Evolutionary conservation across 1,139 yeast genomes (phyloP), one percentile per base, ranked within the genome.

Genomic region (Pichia sp.): DNA sequence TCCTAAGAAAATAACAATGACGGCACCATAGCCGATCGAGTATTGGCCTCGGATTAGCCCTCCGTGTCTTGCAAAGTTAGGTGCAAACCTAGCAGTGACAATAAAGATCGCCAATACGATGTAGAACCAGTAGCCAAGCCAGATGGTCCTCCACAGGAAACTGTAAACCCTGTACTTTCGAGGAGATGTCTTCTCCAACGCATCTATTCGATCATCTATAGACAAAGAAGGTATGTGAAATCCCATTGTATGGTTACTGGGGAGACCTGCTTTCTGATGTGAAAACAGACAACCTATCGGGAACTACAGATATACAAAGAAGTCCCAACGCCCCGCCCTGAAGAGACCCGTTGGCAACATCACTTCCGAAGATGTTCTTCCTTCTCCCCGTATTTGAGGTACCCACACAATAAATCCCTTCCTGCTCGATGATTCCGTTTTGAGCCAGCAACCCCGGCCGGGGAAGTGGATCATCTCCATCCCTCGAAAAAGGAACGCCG

Each of bases 11-110:
- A 90, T 89, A 50, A 87, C 73, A 0, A 95, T 95, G n/a, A 89
- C 95, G 0, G 95, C 95, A 30, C 92, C 91, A 65, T 89, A 90
- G 16, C 86, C 85, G 49, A 90, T 86, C 46, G 88, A 73, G 65
- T 87, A 89, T 67, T 90, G 81, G 3, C 85, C 91, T 58, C 76
- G 73, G 27, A 90, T 79, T n/a, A 81, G 74, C 1, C 96, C 97
- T 6, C 89, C 93, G 62, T 83, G 86, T 58, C 89, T 79, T 4
- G 95, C 96, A 69, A 89, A 89, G 58, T 83, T 76, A 1, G 97
- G 97, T 61, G 83, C 88, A 63, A 82, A 80, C 62, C 85, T 80
- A 0, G 96, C 95, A 46, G 90, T 74, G 27, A 87, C 84, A 40
- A 90, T 78, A 57, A 87, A 82, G 2, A 84, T 78, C 0, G 88